Base-by-base conservation (phyloP, 495 filamentous ascomycete species). In the Aspergillus avenaceus region DNA sequence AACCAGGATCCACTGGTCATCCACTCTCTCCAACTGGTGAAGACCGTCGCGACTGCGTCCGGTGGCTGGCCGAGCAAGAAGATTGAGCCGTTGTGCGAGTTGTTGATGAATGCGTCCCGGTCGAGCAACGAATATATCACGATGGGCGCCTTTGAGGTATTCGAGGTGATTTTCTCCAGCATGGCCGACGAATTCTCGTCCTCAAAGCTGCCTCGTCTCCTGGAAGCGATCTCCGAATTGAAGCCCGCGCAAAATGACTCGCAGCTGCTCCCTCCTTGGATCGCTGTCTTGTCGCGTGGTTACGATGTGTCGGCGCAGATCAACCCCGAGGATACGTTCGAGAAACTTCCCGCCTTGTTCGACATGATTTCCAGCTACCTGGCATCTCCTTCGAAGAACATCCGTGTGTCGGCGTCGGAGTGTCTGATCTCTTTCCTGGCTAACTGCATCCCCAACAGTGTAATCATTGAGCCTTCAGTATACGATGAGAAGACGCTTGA, bases 1-100 rank as follows among this genome's bases (percentile, higher is more conserved):
- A 79, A 80, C 37, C 79, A 88, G 61, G 89, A 95, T 47, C 92
- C 93, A 12, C 77, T 80, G 13, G 75, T 97, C 16, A 93, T 97
- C 50, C 93, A 97, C 67, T 85, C 90, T 4, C 67, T 98, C 49
- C 95, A 97, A 52, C 75, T 97, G 41, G 82, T 95, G 47, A 96
- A 92, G 76, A 85, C 88, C 2, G 78, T 97, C 52, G 90, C 92
- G 4, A 72, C 77, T 19, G 88, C 87, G 3, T 92, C 90, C 45
- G 87, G 88, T 38, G 92, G 95, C 40, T 98, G 95, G 95, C 93
- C 93, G n/a, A 95, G 86, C 69, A 87, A 85, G 74, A 95, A 95
- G 69, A 91, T 97, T 41, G 93, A 98, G 70, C 69, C 83, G 4
- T 78, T 98, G 27, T 96, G 91, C 64, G 90, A 96, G 62, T 67